A percentile compares a stretch with the other conserved stretches of the same genome.
These are phyloP conservation scores for Sporothrix dimorphospora DNA, from an alignment of 2,329 filamentous ascomycete species.

Conservation along the genomic window DNA sequence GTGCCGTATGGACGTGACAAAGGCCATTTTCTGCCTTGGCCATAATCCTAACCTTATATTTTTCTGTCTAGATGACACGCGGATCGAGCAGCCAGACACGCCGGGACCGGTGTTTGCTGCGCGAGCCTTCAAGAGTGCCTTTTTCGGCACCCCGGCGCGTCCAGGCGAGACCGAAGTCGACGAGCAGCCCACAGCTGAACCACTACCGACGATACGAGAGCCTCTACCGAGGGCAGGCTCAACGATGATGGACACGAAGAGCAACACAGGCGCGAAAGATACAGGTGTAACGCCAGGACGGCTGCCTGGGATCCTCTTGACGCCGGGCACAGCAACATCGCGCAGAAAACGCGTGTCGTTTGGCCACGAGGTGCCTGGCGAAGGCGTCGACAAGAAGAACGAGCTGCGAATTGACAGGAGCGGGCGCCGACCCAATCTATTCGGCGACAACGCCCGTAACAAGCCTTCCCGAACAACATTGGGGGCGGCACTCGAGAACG, in stretches of 20 bases:
- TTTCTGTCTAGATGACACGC: constrained; percentile 45
- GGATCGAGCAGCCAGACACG: constrained; percentile 63
- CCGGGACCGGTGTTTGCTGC: constrained; percentile 69
- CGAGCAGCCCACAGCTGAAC: constrained; percentile 25
- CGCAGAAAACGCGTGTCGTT: constrained; percentile 69
- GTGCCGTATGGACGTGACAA: background rate
- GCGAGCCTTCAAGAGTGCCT: constrained; percentile 64
- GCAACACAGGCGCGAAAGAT: constrained; percentile 34
- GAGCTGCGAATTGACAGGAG: constrained; percentile 36
- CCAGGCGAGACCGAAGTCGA: constrained; percentile 33
- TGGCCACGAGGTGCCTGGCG: constrained; percentile 56
- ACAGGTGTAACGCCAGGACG: constrained; percentile 24
- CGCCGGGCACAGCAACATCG: constrained; percentile 63
- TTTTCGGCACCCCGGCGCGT: constrained; percentile 62
- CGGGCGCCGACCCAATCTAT: constrained; percentile 32
- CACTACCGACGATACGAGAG: constrained; percentile 44
- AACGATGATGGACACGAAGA: constrained; percentile 26
- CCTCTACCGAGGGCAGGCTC: background rate
- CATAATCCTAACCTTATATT: constrained; percentile 6
- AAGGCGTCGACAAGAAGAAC: constrained; percentile 40
- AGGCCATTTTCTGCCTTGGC: background rate
- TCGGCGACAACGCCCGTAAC: constrained; percentile 25
- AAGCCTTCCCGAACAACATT: constrained; percentile 47
- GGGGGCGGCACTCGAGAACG: constrained; percentile 52
- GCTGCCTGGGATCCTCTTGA: constrained; percentile 63